Conservation (phyloP, 805 yeast species). For the Candida germanica region DNA sequence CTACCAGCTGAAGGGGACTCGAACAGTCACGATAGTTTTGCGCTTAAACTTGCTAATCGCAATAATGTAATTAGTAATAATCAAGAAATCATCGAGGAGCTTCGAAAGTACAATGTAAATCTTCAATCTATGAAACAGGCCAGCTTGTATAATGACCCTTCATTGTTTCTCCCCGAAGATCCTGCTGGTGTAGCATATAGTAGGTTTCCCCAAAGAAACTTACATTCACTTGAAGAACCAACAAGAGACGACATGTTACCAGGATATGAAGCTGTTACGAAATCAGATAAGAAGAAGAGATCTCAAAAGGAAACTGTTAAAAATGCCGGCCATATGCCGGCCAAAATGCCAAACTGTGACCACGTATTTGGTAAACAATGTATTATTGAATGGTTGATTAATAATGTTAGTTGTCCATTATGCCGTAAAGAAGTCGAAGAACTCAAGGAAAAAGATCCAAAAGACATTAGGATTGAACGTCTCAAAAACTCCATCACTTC, state of each 20-base stretch:
- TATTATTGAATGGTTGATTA: conserved; percentile 40
- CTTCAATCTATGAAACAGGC: conserved; percentile 2
- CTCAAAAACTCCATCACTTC: conserved; percentile 12
- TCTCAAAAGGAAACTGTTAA: conserved; percentile 13
- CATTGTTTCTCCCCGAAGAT: conserved; percentile 31
- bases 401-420: conserved; percentile 39
- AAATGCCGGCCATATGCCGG: conserved; percentile 29
- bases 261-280: conserved; percentile 18
- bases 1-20: no score
- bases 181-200: conserved; percentile 21
- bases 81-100: conserved; percentile 5
- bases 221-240: conserved; percentile 17
- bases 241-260: conserved; percentile 26
- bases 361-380: conserved; percentile 42
- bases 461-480: conserved; percentile 13
- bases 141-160: conserved; percentile 27
- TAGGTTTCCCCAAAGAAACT: conserved; percentile 26
- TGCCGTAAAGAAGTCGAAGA: conserved; percentile 38
- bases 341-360: conserved; percentile 40
- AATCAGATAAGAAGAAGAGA: conserved; percentile 10
- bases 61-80: background rate
- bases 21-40: background rate
- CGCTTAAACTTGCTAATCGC: no score
- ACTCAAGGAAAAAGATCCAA: conserved; percentile 16
- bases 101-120: conserved; percentile 3